Base-by-base conservation (phyloP, 2,329 filamentous ascomycete species). In the Pochonia chlamydosporia region DNA sequence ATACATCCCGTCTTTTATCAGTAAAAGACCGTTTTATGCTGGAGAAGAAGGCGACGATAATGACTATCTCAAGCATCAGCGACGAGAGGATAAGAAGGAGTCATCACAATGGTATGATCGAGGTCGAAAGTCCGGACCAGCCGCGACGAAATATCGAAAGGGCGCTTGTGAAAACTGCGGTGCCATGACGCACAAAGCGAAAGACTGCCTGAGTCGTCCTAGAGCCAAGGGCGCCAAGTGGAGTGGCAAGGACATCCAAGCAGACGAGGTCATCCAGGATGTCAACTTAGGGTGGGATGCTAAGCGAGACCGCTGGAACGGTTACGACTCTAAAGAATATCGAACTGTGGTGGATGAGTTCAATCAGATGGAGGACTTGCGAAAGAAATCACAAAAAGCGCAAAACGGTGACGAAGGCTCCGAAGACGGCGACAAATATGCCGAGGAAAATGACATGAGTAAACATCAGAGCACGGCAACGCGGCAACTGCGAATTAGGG, bases 151-250 rank as follows among this genome's bases (percentile, higher is more conserved):
- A 63, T 99, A 88, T 65, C 88, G 95, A 55, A 99, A 97, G 72
- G 93, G 95, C 62, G 92, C 93, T 45, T 99, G 93, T 71, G 92
- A 97, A 69, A 99, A 99, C 70, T 99, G 93, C 71, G 93, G 93
- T 59, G 85, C 90, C 49, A 95, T 97, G 87, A 90, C 88, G 54
- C 93, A 99, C 70, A 95, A 95, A 70, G 86, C 83, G 44, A 96
- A 95, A 63, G 92, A 97, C 62, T 99, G 93, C 63, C 70, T 99
- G 43, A 89, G 85, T 60, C 80, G 93, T 46, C 93, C 91, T 25
- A 81, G 93, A 49, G 95, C 95, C 44, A 83, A 85, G 48, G 92
- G 93, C 52, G 93, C 93, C 10, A 90, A 85, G 63, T 96, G 87
- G 82, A 95, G 91, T 0, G 93, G 93, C 20, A 85, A 82, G 60